A percentile compares a stretch with the other conserved stretches of the same genome.
phyloP scores from a whole-genome alignment of 371 early-diverging fungal species.

The Syncephalastrum sp. region DNA sequence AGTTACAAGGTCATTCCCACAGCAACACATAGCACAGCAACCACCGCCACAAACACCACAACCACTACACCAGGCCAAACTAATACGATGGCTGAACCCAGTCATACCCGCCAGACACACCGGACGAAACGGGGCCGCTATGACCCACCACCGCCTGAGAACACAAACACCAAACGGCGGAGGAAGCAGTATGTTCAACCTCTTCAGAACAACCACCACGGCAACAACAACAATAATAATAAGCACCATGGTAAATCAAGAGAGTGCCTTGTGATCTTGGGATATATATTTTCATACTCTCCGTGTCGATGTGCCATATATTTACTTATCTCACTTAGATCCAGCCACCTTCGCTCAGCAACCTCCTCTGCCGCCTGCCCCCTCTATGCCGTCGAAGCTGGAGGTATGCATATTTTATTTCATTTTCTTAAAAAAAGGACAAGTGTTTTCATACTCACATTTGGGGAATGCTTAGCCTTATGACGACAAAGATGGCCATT shows the following conservation, averaged over 20 bases:
- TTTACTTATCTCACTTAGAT: too few species aligned
- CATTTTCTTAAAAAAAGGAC: neutral
- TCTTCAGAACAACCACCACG: constrained; percentile 2
- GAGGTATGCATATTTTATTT: too few species aligned
- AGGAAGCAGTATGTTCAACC: constrained; percentile 14
- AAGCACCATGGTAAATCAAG: neutral
- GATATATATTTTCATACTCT: too few species aligned
- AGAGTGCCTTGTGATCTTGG: too few species aligned
- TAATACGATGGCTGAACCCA: too few species aligned
- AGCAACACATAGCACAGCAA: too few species aligned
- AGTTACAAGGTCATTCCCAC: constrained; percentile 13
- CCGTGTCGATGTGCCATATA: too few species aligned
- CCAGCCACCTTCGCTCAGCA: too few species aligned
- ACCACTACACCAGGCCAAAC: neutral
- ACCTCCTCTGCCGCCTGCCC: too few species aligned
- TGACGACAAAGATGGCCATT: constrained; percentile 95
- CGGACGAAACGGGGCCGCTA: neutral
- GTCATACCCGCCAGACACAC: neutral
- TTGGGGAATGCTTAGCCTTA: constrained; percentile 24
- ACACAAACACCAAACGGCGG: constrained; percentile 8
- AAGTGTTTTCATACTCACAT: neutral
- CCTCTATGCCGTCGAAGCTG: too few species aligned
- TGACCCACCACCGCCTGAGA: too few species aligned
- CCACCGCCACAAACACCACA: neutral
- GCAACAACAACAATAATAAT: neutral